Conservation (phyloP, 1,139 yeast species). For the Waltiozyma sp. region DNA sequence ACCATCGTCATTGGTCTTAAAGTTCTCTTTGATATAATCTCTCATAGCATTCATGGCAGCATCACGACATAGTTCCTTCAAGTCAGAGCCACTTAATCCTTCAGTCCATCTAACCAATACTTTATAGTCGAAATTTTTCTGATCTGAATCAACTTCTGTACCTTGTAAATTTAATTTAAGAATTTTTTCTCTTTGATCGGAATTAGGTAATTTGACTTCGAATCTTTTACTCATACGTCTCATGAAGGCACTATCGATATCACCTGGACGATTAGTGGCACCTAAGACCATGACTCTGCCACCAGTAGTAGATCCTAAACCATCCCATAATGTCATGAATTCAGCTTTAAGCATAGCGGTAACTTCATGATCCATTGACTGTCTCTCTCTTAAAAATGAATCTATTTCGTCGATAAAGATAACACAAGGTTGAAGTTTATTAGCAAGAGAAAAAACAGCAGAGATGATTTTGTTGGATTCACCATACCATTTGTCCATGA, state of each 20-base stretch:
- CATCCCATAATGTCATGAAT: conserved; percentile 98
- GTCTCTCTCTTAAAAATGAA: conserved; percentile 81
- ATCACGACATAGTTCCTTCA: conserved; percentile 83
- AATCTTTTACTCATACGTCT: conserved; percentile 91
- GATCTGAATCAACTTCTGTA: conserved; percentile 32
- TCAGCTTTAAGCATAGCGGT: conserved; percentile 93
- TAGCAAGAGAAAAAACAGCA: conserved; percentile 84
- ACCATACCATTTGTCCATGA: conserved; percentile 98
- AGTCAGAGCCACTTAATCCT: conserved; percentile 84
- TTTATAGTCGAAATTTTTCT: conserved; percentile 46
- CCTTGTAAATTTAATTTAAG: conserved; percentile 55
- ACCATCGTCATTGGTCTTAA: conserved; percentile 16
- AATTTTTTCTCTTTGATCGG: conserved; percentile 59
- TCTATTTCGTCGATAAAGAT: conserved; percentile 95
- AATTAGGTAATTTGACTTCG: conserved; percentile 64
- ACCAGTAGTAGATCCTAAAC: conserved; percentile 61
- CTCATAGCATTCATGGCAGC: conserved; percentile 88
- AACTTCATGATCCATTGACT: conserved; percentile 86
- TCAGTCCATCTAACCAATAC: conserved; percentile 51
- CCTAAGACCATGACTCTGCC: conserved; percentile 73
- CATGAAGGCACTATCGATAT: conserved; percentile 85
- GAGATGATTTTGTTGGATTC: conserved; percentile 91
- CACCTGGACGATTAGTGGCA: conserved; percentile 88
- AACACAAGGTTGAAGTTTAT: conserved; percentile 87
- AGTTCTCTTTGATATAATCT: conserved; percentile 52